phyloP scores from a whole-genome alignment of 768 basidiomycete species.

The Suillus decipiens region DNA sequence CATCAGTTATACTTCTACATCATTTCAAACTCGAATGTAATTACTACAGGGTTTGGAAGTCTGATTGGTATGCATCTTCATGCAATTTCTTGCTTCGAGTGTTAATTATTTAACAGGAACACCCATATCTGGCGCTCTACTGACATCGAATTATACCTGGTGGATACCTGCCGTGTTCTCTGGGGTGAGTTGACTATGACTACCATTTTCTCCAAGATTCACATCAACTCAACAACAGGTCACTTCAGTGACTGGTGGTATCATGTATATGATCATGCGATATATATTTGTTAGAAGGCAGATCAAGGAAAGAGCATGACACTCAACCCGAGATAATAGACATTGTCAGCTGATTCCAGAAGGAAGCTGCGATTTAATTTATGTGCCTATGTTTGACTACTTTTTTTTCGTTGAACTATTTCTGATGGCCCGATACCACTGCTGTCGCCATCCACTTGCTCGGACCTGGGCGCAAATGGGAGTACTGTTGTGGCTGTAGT shows the following conservation, averaged over 20 bases:
- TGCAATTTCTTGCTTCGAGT: conserved; percentile 9
- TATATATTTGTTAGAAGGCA: background rate
- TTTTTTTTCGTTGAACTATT: background rate
- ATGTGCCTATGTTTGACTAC: background rate
- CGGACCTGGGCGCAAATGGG: background rate
- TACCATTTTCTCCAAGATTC: background rate
- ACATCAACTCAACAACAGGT: background rate
- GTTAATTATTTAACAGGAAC: conserved; percentile 40
- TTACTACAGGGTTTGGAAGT: conserved; percentile 25
- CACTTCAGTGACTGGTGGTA: background rate
- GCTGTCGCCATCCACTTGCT: background rate
- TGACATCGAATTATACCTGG: conserved; percentile 53
- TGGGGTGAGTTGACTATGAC: conserved; percentile 33
- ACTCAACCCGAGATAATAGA: background rate
- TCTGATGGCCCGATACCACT: background rate
- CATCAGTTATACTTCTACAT: conserved; percentile 4
- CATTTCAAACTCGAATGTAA: background rate
- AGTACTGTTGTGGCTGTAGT: background rate
- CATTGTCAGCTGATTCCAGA: background rate
- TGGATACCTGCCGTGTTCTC: conserved; percentile 34
- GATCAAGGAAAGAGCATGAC: background rate
- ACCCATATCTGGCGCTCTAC: conserved; percentile 59
- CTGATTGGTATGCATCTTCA: conserved; percentile 21
- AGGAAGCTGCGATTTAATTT: background rate
- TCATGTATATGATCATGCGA: background rate